A percentile compares a stretch with the other conserved stretches of the same genome.
phyloP scores from a whole-genome alignment of 164 flowering plant species.

The Buxus sempervirens region DNA sequence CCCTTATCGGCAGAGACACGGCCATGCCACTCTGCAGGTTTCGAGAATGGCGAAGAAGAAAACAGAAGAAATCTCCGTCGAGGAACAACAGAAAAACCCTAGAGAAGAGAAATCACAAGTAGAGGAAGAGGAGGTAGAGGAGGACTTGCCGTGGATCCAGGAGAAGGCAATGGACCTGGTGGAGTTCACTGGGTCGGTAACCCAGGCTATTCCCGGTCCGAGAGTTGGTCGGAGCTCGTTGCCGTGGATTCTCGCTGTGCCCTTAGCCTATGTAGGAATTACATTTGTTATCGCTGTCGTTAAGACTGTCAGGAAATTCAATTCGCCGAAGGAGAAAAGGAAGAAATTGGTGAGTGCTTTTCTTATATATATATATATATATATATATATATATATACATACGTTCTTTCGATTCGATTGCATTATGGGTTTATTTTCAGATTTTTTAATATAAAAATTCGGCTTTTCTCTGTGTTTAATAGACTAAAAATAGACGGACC shows the following conservation, averaged over 20 bases:
- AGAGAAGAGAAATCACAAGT: background rate
- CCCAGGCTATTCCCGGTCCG: conserved; percentile 91
- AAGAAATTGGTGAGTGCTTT: conserved; percentile 49
- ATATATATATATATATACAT: too few relatives aligned
- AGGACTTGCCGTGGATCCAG: conserved; percentile 90
- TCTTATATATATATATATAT: background rate
- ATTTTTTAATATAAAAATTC: too few relatives aligned
- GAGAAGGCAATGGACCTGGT: conserved; percentile 91
- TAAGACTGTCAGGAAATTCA: conserved; percentile 64
- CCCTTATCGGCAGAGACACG: conserved; percentile 2
- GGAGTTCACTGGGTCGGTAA: conserved; percentile 88
- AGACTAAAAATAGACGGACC: too few relatives aligned
- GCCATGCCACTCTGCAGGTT: background rate
- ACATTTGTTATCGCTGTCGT: conserved; percentile 73
- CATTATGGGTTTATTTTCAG: background rate
- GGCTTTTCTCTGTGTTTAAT: too few relatives aligned
- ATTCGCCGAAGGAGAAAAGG: conserved; percentile 64
- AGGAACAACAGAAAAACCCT: conserved; percentile 9
- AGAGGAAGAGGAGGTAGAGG: conserved; percentile 42
- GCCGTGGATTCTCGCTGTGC: conserved; percentile 88
- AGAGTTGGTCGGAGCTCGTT: conserved; percentile 71
- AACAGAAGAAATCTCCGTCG: conserved; percentile 9
- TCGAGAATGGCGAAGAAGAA: conserved; percentile 18
- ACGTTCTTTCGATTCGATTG: background rate
- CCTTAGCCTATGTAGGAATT: conserved; percentile 65